Percentiles rank a stretch among this genome's conserved stretches.
phyloP scores from a whole-genome alignment of 306 rosid genomes.

The Macrotyloma uniflorum region DNA sequence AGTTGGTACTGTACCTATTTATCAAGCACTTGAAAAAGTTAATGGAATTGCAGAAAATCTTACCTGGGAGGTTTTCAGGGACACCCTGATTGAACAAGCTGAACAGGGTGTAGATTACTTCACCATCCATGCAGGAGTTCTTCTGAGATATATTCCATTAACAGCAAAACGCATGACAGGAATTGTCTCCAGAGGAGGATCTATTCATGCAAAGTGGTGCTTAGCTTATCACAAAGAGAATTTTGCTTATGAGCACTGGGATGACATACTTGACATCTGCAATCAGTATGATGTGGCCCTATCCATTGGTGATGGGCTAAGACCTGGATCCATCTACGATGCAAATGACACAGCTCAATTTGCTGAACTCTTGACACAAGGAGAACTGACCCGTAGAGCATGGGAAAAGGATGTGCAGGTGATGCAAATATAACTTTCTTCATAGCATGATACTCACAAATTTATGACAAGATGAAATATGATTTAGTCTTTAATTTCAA shows the following conservation, averaged over 20 bases:
- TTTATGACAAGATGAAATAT: slow-evolving; percentile 4
- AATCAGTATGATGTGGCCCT: slow-evolving; percentile 92
- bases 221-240: slow-evolving; percentile 95
- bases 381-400: slow-evolving; percentile 96
- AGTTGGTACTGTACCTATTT: slow-evolving; percentile 96
- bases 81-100: slow-evolving; percentile 96
- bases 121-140: slow-evolving; percentile 98
- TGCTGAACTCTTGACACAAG: slow-evolving; percentile 99
- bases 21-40: slow-evolving; percentile 98
- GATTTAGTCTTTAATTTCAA: neutral
- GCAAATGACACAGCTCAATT: slow-evolving; percentile 99
- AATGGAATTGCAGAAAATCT: slow-evolving; percentile 94
- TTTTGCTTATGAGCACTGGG: slow-evolving; percentile 99
- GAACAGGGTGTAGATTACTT: slow-evolving; percentile 99
- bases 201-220: slow-evolving; percentile 99
- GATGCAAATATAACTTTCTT: slow-evolving; percentile 28
- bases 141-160: slow-evolving; percentile 90
- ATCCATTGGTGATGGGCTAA: slow-evolving; percentile 94
- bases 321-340: slow-evolving; percentile 99
- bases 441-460: slow-evolving; percentile 1
- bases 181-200: slow-evolving; percentile 97
- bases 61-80: slow-evolving; percentile 87
- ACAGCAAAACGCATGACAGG: slow-evolving; percentile 99
- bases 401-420: slow-evolving; percentile 99
- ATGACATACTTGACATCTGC: slow-evolving; percentile 96